These are phyloP conservation scores for Penicillium antarcticum DNA, from an alignment of 495 filamentous ascomycete species.

Conservation along the genomic window DNA sequence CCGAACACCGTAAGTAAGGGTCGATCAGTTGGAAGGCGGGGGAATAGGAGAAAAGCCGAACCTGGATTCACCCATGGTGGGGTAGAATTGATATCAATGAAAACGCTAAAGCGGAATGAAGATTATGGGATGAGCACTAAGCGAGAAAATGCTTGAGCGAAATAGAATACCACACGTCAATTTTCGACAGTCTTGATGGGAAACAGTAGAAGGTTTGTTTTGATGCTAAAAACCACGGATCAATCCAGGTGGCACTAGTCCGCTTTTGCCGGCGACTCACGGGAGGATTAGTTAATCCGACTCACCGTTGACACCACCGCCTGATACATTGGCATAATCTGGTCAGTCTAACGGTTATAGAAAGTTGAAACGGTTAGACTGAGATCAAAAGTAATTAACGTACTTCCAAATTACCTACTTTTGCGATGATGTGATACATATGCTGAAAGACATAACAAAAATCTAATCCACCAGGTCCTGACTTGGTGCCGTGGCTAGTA, in stretches of 20 bases:
- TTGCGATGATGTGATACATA: not conserved
- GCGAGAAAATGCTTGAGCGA: not conserved
- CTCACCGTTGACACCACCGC: not conserved
- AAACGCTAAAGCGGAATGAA: not conserved
- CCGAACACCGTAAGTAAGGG: conserved; percentile 4
- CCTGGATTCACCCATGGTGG: conserved; percentile 57
- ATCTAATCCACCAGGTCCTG: conserved; percentile 8
- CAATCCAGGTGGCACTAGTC: conserved; percentile 26
- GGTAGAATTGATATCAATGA: conserved; percentile 25
- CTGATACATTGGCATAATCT: not conserved
- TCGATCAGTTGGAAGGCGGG: conserved; percentile 1
- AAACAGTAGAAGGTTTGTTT: conserved; percentile 34
- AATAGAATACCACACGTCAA: conserved; percentile 8
- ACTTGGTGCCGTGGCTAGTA: not conserved
- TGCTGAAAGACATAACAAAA: not conserved
- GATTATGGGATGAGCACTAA: conserved; percentile 5
- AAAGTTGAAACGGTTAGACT: too few species aligned
- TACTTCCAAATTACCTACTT: not conserved
- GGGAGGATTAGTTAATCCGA: conserved; percentile 14
- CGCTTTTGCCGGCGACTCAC: conserved; percentile 27
- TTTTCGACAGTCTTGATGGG: conserved; percentile 20
- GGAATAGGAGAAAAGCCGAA: conserved; percentile 29
- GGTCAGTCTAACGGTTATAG: not conserved
- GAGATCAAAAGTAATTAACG: not conserved
- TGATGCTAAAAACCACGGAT: conserved; percentile 45